Percentiles rank a stretch among this genome's conserved stretches.
phyloP scores from a whole-genome alignment of 2,329 filamentous ascomycete genomes.

The Karstenula rhodostoma region DNA sequence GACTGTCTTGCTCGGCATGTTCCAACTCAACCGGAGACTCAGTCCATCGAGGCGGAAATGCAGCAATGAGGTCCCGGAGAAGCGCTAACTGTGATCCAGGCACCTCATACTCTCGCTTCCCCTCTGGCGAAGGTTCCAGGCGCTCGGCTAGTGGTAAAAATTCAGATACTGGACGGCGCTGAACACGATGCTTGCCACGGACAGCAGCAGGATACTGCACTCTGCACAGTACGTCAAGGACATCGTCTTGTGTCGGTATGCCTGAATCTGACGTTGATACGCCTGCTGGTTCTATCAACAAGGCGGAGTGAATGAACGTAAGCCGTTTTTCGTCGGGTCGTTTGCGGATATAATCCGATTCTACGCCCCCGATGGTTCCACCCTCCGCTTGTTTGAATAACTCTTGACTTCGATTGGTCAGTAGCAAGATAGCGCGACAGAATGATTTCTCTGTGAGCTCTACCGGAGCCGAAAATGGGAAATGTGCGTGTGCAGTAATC shows the following conservation, averaged over 20 bases:
- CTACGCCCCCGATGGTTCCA: neutral
- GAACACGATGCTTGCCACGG: neutral
- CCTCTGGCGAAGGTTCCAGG: neutral
- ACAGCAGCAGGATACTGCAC: neutral
- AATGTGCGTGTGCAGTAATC: neutral
- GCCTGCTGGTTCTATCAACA: neutral
- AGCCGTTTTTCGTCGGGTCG: neutral
- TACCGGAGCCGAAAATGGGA: slow-evolving; percentile 4
- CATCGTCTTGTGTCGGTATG: slow-evolving; percentile 1
- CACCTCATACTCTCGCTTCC: neutral
- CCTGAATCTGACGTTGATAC: neutral
- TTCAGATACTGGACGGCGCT: neutral
- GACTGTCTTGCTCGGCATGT: neutral
- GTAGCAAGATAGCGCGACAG: neutral
- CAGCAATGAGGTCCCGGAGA: neutral
- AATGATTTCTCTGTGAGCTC: neutral
- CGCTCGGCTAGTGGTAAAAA: slow-evolving; percentile 5
- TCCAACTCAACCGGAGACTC: neutral
- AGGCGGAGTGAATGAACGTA: neutral
- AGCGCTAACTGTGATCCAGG: neutral
- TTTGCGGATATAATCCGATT: neutral
- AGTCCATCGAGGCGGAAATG: neutral
- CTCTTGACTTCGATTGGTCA: neutral
- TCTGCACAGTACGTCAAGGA: neutral
- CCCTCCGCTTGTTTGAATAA: neutral